Percentiles rank a stretch among this genome's conserved stretches.
Conservation (phyloP, 129 eudicot genomes). For the Heracleum sosnowskyi region DNA sequence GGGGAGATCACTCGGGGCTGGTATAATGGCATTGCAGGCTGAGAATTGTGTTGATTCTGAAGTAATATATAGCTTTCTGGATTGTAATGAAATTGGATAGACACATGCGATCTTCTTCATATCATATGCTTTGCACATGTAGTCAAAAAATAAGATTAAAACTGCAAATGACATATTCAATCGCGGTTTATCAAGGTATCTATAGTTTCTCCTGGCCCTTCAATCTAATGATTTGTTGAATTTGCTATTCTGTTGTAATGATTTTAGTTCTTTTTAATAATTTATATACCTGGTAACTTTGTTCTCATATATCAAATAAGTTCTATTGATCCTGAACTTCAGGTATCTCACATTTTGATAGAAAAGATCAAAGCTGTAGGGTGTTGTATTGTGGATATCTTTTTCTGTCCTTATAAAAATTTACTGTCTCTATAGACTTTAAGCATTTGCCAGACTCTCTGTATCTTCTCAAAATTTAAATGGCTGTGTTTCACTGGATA, state of each 20-base stretch:
- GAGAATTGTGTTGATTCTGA: conserved; percentile 79
- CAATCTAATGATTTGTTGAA: neutral
- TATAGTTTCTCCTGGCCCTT: neutral
- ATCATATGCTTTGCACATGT: conserved; percentile 74
- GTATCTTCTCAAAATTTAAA: too few species aligned
- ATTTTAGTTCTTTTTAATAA: neutral
- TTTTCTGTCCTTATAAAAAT: neutral
- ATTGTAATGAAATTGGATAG: conserved; percentile 65
- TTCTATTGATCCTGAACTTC: neutral
- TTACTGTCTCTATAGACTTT: neutral
- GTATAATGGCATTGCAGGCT: conserved; percentile 49
- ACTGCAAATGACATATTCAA: conserved; percentile 74
- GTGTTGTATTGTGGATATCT: neutral
- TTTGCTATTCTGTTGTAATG: neutral
- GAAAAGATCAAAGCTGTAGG: neutral
- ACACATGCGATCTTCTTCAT: conserved; percentile 68
- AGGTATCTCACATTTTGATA: neutral
- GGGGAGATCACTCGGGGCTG: conserved; percentile 85
- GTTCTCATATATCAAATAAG: neutral
- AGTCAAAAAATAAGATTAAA: conserved; percentile 63
- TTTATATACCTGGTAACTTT: neutral
- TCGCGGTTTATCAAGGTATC: conserved; percentile 61
- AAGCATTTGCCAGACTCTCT: too few species aligned
- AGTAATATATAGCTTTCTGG: conserved; percentile 77
- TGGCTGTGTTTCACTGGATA: too few species aligned